Conservation (phyloP, 2,329 filamentous ascomycete genomes). For the Phyllosticta ampelicida region DNA sequence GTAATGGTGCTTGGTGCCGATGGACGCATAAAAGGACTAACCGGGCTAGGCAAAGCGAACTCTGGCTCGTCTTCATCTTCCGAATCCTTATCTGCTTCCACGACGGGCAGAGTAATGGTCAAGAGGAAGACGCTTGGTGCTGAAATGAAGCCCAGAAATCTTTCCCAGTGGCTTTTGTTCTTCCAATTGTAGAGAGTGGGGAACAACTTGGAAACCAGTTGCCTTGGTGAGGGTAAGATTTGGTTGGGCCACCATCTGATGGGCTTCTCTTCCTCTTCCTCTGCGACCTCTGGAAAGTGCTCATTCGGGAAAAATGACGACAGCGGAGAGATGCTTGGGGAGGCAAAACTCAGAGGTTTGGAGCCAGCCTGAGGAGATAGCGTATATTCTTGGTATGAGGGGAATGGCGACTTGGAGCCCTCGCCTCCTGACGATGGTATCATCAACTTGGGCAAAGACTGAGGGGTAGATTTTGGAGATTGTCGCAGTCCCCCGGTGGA, state of each 20-base stretch:
- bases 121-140: constrained; percentile 85
- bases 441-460: constrained; percentile 29
- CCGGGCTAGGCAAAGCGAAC: constrained; percentile 19
- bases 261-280: constrained; percentile 31
- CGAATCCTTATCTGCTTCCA: constrained; percentile 53
- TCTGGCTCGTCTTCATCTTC: constrained; percentile 13
- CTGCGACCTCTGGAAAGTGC: constrained; percentile 32
- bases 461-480: constrained; percentile 13
- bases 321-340: constrained; percentile 36
- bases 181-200: constrained; percentile 76
- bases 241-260: constrained; percentile 74
- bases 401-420: constrained; percentile 51
- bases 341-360: constrained; percentile 45
- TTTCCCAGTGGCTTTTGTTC: constrained; percentile 76
- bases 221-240: constrained; percentile 59
- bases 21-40: background rate
- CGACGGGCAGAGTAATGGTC: constrained; percentile 82
- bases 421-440: constrained; percentile 23
- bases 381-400: constrained; percentile 49
- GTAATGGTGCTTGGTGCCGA: constrained; percentile 10
- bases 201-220: constrained; percentile 66
- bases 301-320: constrained; percentile 39
- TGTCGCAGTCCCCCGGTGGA: background rate
- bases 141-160: constrained; percentile 67
- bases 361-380: constrained; percentile 33